Base-by-base conservation (phyloP, 179 eudicot species). In the Drosera spatulata region DNA sequence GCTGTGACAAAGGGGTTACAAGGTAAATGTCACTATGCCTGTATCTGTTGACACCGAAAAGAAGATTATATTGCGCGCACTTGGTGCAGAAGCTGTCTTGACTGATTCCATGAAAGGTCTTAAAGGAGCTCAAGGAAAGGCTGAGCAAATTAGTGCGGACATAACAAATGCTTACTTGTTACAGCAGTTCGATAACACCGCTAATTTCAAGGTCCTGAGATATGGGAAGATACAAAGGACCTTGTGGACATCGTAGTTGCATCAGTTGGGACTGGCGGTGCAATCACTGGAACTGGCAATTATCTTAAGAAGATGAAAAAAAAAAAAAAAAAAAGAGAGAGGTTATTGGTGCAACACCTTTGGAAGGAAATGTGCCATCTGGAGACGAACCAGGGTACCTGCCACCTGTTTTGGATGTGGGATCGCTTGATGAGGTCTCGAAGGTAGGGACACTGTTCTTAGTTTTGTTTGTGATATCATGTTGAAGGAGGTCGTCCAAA, bases 281-380 rank as follows among this genome's bases (percentile, higher is more conserved):
- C 91, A 46, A 61, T 85, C 67, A 80, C 87, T 22, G 91, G 91
- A 50, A 62, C 73, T 64, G 91, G 85, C 42, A 77, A 76, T 39
- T 85, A 75, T 69, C 65, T 85, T 62, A 82, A 82, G 74, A 76
- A 62, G 85, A 79, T 77, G 80, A 82, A 85, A 66, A 71, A 66
- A 69, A 76, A 69, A 56, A 67, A n/a, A n/a, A n/a, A n/a, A n/a
- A n/a, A n/a, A n/a, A n/a, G n/a, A n/a, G n/a, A n/a, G n/a, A 85
- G 91, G 91, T 85, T 22, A 60, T 82, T 65, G 91, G 91, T 60
- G 87, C 80, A 61, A 84, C 82, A 74, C 91, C 91, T 68, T 82
- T 80, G 5, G 84, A 85, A 55, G 72, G 83, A 65, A 70, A 75
- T 64, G 81, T 82, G 59, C 64, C 82, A 55, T 75, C 85, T 41